Conservation (phyloP, 495 filamentous ascomycete species). For the Penicillium odoratum region DNA sequence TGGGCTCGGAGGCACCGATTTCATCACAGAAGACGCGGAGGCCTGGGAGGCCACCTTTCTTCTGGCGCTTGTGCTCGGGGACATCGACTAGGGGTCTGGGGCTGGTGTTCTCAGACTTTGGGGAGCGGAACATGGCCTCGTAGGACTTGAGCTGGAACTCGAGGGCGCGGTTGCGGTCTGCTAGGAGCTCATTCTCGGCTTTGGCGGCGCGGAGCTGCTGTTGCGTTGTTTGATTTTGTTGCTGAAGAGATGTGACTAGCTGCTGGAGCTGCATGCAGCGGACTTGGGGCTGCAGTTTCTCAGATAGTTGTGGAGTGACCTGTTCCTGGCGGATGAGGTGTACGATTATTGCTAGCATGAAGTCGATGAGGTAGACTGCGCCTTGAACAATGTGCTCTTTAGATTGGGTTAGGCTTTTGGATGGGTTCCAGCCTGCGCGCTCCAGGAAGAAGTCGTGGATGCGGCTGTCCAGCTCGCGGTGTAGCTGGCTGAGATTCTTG, state of each 20-base stretch:
- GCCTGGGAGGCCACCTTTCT: slow-evolving; percentile 40
- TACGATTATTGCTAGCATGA: slow-evolving; percentile 43
- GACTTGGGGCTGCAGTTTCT: slow-evolving; percentile 44
- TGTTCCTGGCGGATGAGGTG: slow-evolving; percentile 43
- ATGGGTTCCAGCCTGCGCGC: slow-evolving; percentile 47
- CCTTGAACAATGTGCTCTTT: slow-evolving; percentile 52
- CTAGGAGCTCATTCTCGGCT: slow-evolving; percentile 40
- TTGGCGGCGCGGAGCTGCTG: slow-evolving; percentile 40
- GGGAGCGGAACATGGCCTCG: slow-evolving; percentile 44
- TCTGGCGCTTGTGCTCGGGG: slow-evolving; percentile 34
- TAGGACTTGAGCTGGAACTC: slow-evolving; percentile 46
- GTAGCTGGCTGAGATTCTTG: slow-evolving; percentile 45
- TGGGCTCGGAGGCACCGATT: slow-evolving; percentile 23
- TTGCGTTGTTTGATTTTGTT: slow-evolving; percentile 41
- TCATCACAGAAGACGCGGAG: slow-evolving; percentile 44
- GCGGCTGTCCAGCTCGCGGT: slow-evolving; percentile 43
- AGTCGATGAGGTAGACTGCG: slow-evolving; percentile 46
- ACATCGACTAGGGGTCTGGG: slow-evolving; percentile 30
- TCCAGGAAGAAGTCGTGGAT: slow-evolving; percentile 48
- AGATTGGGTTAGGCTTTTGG: slow-evolving; percentile 46
- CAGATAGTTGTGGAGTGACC: slow-evolving; percentile 41
- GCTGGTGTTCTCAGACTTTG: slow-evolving; percentile 37
- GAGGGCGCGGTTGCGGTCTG: slow-evolving; percentile 41
- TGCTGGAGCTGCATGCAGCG: slow-evolving; percentile 48
- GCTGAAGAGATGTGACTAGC: slow-evolving; percentile 37